Evolutionary conservation across 108 stramenopile genomes (phyloP).

Genomic region (Conticribra guillardii): DNA sequence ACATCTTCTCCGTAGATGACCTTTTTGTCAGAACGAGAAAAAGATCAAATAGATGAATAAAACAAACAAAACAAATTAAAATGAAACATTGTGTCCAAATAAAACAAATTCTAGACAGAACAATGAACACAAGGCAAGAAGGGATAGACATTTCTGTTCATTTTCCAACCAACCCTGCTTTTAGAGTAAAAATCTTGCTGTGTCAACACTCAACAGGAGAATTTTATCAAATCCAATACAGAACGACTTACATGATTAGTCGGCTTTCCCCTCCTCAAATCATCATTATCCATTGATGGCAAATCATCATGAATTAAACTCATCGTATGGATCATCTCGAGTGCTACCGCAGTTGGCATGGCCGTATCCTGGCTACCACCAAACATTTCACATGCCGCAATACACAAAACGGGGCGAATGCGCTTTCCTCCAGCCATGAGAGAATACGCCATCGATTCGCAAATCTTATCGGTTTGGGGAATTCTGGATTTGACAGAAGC

Average conservation of each 20-base stretch:
- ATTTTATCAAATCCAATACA: constrained; percentile 1
- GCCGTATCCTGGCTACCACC: constrained; percentile 73
- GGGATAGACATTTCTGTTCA: too few relatives aligned
- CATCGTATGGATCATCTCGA: constrained; percentile 99
- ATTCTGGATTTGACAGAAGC: constrained; percentile 65
- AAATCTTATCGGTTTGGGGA: constrained; percentile 85
- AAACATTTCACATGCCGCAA: constrained; percentile 96
- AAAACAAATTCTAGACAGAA: too few relatives aligned
- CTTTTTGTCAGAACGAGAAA: constrained; percentile 36
- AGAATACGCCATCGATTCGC: constrained; percentile 93
- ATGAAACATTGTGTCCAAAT: too few relatives aligned
- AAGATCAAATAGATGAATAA: constrained; percentile 6
- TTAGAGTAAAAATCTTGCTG: constrained; percentile 1
- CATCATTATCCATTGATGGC: constrained; percentile 96
- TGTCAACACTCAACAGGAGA: neutral
- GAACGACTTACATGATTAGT: constrained; percentile 86
- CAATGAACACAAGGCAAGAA: too few relatives aligned
- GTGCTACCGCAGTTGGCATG: constrained; percentile 92
- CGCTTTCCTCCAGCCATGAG: constrained; percentile 97
- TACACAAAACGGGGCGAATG: constrained; percentile 91
- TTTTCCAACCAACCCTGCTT: neutral
- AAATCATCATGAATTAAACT: constrained; percentile 97
- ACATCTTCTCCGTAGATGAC: constrained; percentile 96
- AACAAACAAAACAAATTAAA: neutral
- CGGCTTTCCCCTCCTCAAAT: constrained; percentile 91